These are phyloP conservation scores for Backusella morwellensis DNA, from an alignment of 192 early-diverging fungal genomes.

Conservation along the genomic window DNA sequence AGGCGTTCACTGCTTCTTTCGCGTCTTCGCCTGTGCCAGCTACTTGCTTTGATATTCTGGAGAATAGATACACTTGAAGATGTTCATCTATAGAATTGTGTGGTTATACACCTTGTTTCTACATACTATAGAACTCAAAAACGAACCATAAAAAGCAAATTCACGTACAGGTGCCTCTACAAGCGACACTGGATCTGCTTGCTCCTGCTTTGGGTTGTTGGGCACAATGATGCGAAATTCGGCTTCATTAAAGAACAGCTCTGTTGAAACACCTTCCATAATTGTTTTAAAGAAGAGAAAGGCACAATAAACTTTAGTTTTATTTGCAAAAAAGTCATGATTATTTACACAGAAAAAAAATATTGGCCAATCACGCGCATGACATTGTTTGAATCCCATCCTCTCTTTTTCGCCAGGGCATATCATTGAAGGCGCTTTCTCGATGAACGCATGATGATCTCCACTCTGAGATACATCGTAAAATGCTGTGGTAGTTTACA, in stretches of 20 bases:
- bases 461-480: too few relatives aligned
- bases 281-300: not conserved
- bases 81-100: slow-evolving; percentile 26
- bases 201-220: not conserved
- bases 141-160: slow-evolving; percentile 38
- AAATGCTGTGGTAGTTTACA: too few relatives aligned
- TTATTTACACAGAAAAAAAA: not conserved
- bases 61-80: slow-evolving; percentile 23
- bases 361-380: too few relatives aligned
- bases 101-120: not conserved
- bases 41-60: slow-evolving; percentile 12
- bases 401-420: too few relatives aligned
- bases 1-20: slow-evolving; percentile 27
- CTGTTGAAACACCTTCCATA: slow-evolving; percentile 9
- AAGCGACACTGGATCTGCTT: not conserved
- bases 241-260: slow-evolving; percentile 17
- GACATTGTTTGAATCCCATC: too few relatives aligned
- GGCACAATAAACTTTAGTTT: not conserved
- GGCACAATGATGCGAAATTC: slow-evolving; percentile 17
- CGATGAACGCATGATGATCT: too few relatives aligned
- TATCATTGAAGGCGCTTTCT: too few relatives aligned
- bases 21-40: slow-evolving; percentile 29
- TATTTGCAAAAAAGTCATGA: not conserved
- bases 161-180: slow-evolving; percentile 10
- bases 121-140: too few relatives aligned